Percentiles rank a stretch among this genome's conserved stretches.
Evolutionary conservation across 2,329 filamentous ascomycete species (phyloP).

Genomic region (Pseudogymnoascus pannorum): DNA sequence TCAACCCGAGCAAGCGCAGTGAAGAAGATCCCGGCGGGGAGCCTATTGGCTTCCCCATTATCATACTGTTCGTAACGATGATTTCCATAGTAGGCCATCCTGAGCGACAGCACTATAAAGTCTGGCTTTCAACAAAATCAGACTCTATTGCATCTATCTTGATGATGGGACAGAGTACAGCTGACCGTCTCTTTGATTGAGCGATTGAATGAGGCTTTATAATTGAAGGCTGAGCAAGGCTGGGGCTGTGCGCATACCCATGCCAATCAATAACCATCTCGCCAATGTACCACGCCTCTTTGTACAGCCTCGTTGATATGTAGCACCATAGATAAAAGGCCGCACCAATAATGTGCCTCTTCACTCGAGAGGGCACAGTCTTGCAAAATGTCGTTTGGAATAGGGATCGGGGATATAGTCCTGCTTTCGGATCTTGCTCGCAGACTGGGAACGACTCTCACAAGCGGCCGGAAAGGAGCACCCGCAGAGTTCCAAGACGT

Average conservation of each 20-base stretch:
- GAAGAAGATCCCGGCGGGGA: not conserved
- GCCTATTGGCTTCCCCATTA: not conserved
- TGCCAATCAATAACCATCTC: not conserved
- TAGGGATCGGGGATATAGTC: constrained; percentile 9
- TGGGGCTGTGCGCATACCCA: not conserved
- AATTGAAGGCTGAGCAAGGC: not conserved
- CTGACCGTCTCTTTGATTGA: not conserved
- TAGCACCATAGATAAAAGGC: not conserved
- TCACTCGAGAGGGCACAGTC: not conserved
- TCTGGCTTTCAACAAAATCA: not conserved
- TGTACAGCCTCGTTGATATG: not conserved
- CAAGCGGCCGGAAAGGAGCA: not conserved
- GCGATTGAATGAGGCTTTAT: not conserved
- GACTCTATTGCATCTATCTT: not conserved
- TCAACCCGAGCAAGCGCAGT: not conserved
- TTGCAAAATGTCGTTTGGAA: constrained; percentile 10
- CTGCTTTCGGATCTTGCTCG: constrained; percentile 1
- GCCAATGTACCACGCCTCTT: not conserved
- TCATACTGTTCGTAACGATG: not conserved
- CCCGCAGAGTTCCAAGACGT: constrained; percentile 10
- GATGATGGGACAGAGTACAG: not conserved
- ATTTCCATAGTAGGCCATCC: not conserved
- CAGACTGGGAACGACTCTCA: not conserved
- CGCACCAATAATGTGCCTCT: not conserved
- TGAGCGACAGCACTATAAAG: not conserved